Evolutionary conservation across 805 yeast species (phyloP).

Genomic region (Cyberlindnera mycetangii): DNA sequence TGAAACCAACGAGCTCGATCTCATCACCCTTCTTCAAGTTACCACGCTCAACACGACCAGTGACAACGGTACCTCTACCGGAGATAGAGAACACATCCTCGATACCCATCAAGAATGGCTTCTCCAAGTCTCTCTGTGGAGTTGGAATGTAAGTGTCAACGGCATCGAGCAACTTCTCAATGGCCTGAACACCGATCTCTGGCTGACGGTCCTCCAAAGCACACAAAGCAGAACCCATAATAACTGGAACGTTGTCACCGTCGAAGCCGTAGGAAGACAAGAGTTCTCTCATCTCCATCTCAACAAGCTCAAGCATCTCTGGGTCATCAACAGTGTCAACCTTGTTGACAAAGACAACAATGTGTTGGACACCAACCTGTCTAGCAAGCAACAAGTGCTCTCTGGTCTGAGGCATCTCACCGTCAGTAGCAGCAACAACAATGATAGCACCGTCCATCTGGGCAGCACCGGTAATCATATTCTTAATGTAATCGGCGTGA

Average conservation of each 20-base stretch:
- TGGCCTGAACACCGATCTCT: constrained; percentile 88
- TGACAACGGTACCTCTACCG: constrained; percentile 99
- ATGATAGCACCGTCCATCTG: constrained; percentile 99
- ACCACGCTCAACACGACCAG: constrained; percentile 99
- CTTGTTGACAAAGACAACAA: constrained; percentile 97
- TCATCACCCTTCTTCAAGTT: constrained; percentile 97
- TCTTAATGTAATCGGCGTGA: constrained; percentile 97
- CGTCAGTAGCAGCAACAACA: constrained; percentile 98
- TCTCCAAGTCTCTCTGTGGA: constrained; percentile 92
- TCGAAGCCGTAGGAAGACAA: constrained; percentile 90
- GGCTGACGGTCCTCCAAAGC: constrained; percentile 87
- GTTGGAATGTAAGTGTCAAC: constrained; percentile 95
- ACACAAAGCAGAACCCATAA: constrained; percentile 98
- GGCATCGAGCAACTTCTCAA: constrained; percentile 80
- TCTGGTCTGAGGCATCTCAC: constrained; percentile 99
- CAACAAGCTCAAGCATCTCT: constrained; percentile 98
- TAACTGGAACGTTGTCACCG: constrained; percentile 96
- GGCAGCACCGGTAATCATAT: constrained; percentile 99
- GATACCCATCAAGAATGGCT: constrained; percentile 94
- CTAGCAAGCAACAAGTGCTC: constrained; percentile 97
- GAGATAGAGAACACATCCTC: constrained; percentile 98
- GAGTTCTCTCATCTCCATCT: constrained; percentile 99
- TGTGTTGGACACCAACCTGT: constrained; percentile 98
- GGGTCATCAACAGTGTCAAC: constrained; percentile 97
- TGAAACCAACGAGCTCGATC: constrained; percentile 93